These are phyloP conservation scores for Musa acuminata DNA, from an alignment of 176 grass and related monocot genomes.

Conservation along the genomic window DNA sequence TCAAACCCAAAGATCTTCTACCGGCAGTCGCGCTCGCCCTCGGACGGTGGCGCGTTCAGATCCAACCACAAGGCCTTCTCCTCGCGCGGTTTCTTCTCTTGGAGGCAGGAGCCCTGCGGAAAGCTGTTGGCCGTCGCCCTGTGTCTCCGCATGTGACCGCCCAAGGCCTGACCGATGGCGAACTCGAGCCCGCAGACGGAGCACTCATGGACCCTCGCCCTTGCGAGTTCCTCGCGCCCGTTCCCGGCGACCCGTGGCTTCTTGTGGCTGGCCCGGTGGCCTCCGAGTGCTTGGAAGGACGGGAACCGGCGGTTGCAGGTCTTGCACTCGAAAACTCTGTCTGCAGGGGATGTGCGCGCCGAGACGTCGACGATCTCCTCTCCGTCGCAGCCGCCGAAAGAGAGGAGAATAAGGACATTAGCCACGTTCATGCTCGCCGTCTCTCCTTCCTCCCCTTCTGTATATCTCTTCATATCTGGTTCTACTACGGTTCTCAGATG, in stretches of 20 bases:
- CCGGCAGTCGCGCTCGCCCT: background rate
- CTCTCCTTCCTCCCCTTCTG: slow-evolving; percentile 22
- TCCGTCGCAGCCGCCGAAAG: slow-evolving; percentile 16
- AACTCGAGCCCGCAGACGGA: slow-evolving; percentile 95
- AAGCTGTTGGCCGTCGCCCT: slow-evolving; percentile 8
- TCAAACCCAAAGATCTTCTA: slow-evolving; percentile 7
- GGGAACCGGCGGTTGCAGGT: slow-evolving; percentile 72
- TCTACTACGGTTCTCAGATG: background rate
- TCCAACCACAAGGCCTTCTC: slow-evolving; percentile 2
- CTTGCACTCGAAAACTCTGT: slow-evolving; percentile 85
- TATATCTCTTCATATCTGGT: background rate
- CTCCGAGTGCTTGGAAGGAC: slow-evolving; percentile 93
- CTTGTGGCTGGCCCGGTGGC: slow-evolving; percentile 90
- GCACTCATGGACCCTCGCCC: slow-evolving; percentile 76
- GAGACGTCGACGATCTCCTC: background rate
- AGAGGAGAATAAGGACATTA: slow-evolving; percentile 55
- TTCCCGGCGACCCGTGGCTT: slow-evolving; percentile 44
- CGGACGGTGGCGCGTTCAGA: slow-evolving; percentile 9
- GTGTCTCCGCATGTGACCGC: slow-evolving; percentile 94
- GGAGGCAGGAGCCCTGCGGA: background rate
- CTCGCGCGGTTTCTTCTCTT: background rate
- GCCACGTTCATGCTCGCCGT: slow-evolving; percentile 49
- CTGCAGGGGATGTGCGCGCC: slow-evolving; percentile 11
- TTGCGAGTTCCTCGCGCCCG: slow-evolving; percentile 18
- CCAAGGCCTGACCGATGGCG: slow-evolving; percentile 82